A percentile compares a stretch with the other conserved stretches of the same genome.
Evolutionary conservation across 2,329 filamentous ascomycete species (phyloP).

Genomic region (Penicillium fuscoglaucum): DNA sequence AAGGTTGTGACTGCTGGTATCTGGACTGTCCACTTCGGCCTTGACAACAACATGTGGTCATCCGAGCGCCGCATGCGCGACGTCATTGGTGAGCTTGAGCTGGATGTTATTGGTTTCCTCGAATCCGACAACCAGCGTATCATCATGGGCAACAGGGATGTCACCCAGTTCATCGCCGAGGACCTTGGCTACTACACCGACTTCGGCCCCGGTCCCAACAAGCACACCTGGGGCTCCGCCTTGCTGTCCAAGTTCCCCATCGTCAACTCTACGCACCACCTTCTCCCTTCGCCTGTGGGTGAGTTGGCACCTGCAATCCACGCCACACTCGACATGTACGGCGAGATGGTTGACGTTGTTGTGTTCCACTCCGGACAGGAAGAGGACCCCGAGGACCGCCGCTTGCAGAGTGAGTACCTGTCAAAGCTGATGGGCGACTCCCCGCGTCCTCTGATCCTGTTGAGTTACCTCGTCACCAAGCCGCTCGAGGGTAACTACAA

Average conservation of each 20-base stretch:
- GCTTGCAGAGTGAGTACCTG: conserved; percentile 83
- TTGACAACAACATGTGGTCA: conserved; percentile 99
- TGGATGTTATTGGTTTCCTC: conserved; percentile 94
- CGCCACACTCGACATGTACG: conserved; percentile 93
- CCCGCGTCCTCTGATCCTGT: conserved; percentile 75
- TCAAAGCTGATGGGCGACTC: conserved; percentile 83
- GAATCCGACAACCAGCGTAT: conserved; percentile 94
- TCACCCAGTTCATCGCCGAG: conserved; percentile 91
- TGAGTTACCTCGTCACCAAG: conserved; percentile 90
- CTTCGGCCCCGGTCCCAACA: conserved; percentile 95
- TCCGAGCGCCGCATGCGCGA: conserved; percentile 93
- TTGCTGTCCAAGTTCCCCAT: conserved; percentile 97
- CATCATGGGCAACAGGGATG: conserved; percentile 98
- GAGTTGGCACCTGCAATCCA: conserved; percentile 95
- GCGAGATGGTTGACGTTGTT: conserved; percentile 84
- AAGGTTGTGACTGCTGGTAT: conserved; percentile 91
- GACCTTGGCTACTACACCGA: conserved; percentile 99
- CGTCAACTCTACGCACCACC: conserved; percentile 91
- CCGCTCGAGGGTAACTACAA: conserved; percentile 94
- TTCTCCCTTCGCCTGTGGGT: conserved; percentile 88
- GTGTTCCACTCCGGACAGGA: conserved; percentile 99
- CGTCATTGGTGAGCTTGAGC: conserved; percentile 85
- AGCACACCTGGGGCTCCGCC: conserved; percentile 95
- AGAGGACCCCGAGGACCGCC: conserved; percentile 88
- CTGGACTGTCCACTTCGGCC: conserved; percentile 97